Percentiles rank a stretch among this genome's conserved stretches.
Evolutionary conservation across 257 asterid genomes (phyloP).

Genomic region (Przewalskia tangutica): DNA sequence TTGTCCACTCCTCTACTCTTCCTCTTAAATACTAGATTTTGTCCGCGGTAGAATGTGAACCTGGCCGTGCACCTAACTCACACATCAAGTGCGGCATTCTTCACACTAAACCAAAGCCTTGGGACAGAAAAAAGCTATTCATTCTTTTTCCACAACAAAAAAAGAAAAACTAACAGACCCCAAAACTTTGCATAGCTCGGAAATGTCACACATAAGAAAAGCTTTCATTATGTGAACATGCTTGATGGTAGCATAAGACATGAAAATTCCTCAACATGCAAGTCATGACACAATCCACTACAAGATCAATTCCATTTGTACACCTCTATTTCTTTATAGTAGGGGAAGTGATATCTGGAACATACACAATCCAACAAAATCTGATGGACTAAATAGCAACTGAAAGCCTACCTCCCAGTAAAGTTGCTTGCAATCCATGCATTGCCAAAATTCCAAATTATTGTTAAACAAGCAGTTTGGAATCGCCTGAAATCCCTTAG

Average conservation of each 20-base stretch:
- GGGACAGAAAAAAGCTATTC: not conserved
- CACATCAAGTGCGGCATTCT: not conserved
- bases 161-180: not conserved
- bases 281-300: not conserved
- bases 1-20: not conserved
- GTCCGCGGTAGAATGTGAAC: not conserved
- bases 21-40: not conserved
- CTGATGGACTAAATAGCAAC: not conserved
- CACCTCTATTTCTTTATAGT: not conserved
- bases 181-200: not conserved
- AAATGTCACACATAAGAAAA: not conserved
- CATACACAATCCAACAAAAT: not conserved
- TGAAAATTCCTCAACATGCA: not conserved
- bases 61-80: not conserved
- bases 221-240: not conserved
- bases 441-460: slow-evolving; percentile 86
- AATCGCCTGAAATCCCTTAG: slow-evolving; percentile 89
- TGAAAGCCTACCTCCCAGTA: slow-evolving; percentile 78
- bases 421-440: slow-evolving; percentile 86
- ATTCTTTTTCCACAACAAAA: not conserved
- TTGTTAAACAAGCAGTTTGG: slow-evolving; percentile 81
- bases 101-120: not conserved
- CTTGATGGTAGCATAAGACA: not conserved
- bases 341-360: not conserved
- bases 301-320: not conserved